Evolutionary conservation across 495 filamentous ascomycete genomes (phyloP).

Genomic region (Tetracladium marchalianum): DNA sequence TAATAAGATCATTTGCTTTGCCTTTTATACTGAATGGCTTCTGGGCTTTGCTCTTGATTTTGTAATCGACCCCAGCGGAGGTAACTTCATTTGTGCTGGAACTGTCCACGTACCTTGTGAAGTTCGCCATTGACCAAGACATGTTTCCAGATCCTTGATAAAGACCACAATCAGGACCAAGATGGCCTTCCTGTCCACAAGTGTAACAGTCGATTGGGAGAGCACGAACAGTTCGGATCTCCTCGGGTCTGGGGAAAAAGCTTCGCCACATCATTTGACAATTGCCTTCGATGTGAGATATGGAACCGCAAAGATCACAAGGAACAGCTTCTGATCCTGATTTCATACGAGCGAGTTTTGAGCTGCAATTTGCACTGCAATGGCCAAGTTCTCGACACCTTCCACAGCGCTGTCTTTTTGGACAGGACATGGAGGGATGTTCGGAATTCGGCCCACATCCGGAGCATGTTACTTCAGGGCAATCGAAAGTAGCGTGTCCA

Average conservation of each 20-base stretch:
- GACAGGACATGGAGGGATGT: slow-evolving; percentile 12
- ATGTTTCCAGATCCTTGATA: slow-evolving; percentile 2
- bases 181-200: slow-evolving; percentile 15
- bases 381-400: slow-evolving; percentile 19
- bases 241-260: slow-evolving; percentile 10
- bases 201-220: slow-evolving; percentile 17
- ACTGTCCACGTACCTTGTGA: slow-evolving; percentile 14
- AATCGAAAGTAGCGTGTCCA: slow-evolving; percentile 12
- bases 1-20: slow-evolving; percentile 19
- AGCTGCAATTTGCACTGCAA: slow-evolving; percentile 6
- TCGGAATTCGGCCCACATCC: slow-evolving; percentile 3
- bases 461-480: slow-evolving; percentile 10
- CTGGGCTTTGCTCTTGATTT: slow-evolving; percentile 2
- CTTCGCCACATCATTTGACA: slow-evolving; percentile 22
- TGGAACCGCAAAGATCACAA: slow-evolving; percentile 15
- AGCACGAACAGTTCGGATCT: slow-evolving; percentile 10
- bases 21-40: slow-evolving; percentile 22
- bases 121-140: slow-evolving; percentile 15
- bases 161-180: slow-evolving; percentile 19
- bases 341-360: slow-evolving; percentile 9
- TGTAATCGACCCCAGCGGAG: slow-evolving; percentile 14
- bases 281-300: slow-evolving; percentile 11
- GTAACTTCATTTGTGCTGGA: slow-evolving; percentile 8
- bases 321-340: slow-evolving; percentile 3
- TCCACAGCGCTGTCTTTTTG: slow-evolving; percentile 9